Base-by-base conservation (phyloP, 192 early-diverging fungal species). In the Nowakowskiella sp. region DNA sequence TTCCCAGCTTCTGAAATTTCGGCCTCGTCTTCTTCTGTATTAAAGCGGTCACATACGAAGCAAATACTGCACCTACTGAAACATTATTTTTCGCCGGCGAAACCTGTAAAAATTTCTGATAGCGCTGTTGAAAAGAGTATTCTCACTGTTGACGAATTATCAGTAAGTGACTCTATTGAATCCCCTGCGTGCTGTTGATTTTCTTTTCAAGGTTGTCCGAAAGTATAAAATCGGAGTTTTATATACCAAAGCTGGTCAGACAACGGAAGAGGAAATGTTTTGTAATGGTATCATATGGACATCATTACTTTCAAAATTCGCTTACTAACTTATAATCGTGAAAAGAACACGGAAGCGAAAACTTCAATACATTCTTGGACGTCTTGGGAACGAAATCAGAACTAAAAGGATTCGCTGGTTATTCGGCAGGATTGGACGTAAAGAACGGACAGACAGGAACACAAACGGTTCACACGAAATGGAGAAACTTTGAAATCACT, bases 241-340 rank as follows among this genome's bases (percentile, higher is more conserved):
- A 0, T 49, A 57, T 44, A 51, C 47, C 29, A 65, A 55, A 31
- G 48, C 27, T 0, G 68, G 61, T 8, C 73, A 75, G 42, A 68
- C 27, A 5, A 55, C 64, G 3, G 73, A 75, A 29, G 64, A 75
- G 9, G 64, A 75, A 31, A 51, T 64, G 10, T 76, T 74, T 32
- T 31, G 56, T 32, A 75, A 75, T 50, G 72, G 72, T 66, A 62
- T 9, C 32, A 8, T 9, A 24, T 51, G 13, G n/a, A 54, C 1
- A 2, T 21, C 2, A 6, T 57, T 21, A 31, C 7, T 44, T 6
- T 31, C 22, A 1, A 1, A 53, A 10, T 16, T 6, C 24, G 49
- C 16, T 9, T 2, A 58, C 10, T 1, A 54, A n/a, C 31, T 13
- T 4, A 31, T 45, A n/a, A n/a, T n/a, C n/a, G n/a, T n/a, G n/a